These are phyloP conservation scores for Komagataella mondaviorum DNA, from an alignment of 805 yeast genomes.

Conservation along the genomic window DNA sequence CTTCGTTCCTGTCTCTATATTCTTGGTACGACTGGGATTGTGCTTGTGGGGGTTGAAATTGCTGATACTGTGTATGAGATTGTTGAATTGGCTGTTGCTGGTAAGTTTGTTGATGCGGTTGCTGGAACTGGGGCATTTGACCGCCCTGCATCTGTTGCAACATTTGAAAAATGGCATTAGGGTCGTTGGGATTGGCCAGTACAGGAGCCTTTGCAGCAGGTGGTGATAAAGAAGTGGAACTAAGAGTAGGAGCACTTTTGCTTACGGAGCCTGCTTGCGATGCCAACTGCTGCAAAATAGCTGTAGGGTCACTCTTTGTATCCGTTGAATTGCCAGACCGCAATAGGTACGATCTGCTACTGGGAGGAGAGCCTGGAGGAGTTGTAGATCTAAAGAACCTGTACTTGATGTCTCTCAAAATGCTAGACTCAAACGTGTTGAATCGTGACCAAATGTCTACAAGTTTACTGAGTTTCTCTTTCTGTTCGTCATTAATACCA, in stretches of 20 bases:
- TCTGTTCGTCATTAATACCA: slow-evolving; percentile 34
- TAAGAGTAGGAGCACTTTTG: slow-evolving; percentile 9
- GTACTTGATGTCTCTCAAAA: slow-evolving; percentile 39
- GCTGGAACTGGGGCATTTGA: slow-evolving; percentile 5
- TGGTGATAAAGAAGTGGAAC: slow-evolving; percentile 14
- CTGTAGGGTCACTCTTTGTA: slow-evolving; percentile 33
- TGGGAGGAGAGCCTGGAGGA: slow-evolving; percentile 60
- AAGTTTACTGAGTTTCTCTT: slow-evolving; percentile 67
- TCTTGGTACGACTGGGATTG: slow-evolving; percentile 2
- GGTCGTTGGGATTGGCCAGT: slow-evolving; percentile 15
- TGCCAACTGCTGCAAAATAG: slow-evolving; percentile 59
- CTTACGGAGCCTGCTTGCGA: slow-evolving; percentile 30
- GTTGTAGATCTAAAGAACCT: slow-evolving; percentile 54
- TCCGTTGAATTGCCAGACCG: neutral
- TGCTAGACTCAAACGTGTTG: slow-evolving; percentile 52
- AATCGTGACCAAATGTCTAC: slow-evolving; percentile 90
- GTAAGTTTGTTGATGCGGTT: slow-evolving; percentile 6
- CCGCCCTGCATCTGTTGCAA: slow-evolving; percentile 35
- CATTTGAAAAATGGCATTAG: slow-evolving; percentile 34
- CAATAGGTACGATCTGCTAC: slow-evolving; percentile 11
- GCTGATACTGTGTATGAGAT: slow-evolving; percentile 1
- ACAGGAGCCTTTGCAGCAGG: slow-evolving; percentile 20
- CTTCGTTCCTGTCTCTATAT: slow-evolving; percentile 13
- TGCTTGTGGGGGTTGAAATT: neutral
- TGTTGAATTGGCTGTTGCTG: slow-evolving; percentile 9